These are phyloP conservation scores for Cladosporium phlei DNA, from an alignment of 2,329 filamentous ascomycete genomes.

Conservation along the genomic window DNA sequence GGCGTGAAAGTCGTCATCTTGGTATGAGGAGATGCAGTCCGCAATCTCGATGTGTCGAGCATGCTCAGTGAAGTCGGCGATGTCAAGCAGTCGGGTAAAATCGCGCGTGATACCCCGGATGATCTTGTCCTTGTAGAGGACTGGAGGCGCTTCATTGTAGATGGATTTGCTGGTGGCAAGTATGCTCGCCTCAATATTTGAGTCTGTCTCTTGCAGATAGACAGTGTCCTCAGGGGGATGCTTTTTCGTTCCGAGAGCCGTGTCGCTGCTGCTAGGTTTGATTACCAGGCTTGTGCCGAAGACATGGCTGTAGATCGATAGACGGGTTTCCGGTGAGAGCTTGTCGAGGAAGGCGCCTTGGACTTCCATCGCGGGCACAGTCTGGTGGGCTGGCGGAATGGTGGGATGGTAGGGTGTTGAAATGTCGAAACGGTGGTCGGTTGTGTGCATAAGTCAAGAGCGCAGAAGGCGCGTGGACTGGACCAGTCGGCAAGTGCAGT, in stretches of 20 bases:
- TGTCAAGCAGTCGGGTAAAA: neutral
- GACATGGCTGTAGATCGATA: neutral
- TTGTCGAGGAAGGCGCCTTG: conserved; percentile 7
- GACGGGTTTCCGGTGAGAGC: conserved; percentile 1
- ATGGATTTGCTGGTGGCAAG: conserved; percentile 14
- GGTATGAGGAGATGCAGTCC: neutral
- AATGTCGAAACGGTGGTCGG: too few relatives aligned
- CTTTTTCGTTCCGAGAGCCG: neutral
- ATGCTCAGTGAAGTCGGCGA: neutral
- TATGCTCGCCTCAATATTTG: too few relatives aligned
- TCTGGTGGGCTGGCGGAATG: too few relatives aligned
- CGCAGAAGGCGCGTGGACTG: too few relatives aligned
- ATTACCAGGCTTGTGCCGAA: neutral
- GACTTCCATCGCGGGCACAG: too few relatives aligned
- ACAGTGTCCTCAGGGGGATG: neutral
- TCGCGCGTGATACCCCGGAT: conserved; percentile 1
- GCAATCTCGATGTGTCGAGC: neutral
- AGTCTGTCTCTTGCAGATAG: neutral
- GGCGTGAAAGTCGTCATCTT: neutral
- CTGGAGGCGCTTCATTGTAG: conserved; percentile 11
- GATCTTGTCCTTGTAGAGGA: conserved; percentile 15
- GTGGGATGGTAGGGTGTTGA: too few relatives aligned
- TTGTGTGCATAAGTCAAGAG: too few relatives aligned
- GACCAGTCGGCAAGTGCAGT: too few relatives aligned
- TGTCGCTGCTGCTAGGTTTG: neutral